Evolutionary conservation across 2,329 filamentous ascomycete species (phyloP).

Genomic region (Colletotrichum sp.): DNA sequence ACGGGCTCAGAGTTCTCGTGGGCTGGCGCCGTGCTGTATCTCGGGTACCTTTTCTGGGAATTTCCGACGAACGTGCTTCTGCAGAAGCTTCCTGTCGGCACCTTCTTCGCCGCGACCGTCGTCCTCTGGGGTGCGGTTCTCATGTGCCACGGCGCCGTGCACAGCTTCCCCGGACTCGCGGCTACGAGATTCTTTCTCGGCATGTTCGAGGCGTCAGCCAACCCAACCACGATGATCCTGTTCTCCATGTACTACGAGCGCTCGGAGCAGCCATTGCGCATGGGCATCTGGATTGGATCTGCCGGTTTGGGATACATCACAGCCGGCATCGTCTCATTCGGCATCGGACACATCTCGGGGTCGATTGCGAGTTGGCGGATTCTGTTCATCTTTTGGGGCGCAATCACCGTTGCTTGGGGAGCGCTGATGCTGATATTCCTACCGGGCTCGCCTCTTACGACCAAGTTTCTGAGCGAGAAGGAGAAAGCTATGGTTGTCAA

Average conservation of each 20-base stretch:
- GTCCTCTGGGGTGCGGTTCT: slow-evolving; percentile 49
- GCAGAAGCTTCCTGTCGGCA: slow-evolving; percentile 39
- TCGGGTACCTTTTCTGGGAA: slow-evolving; percentile 65
- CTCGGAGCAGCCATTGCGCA: slow-evolving; percentile 63
- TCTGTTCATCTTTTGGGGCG: slow-evolving; percentile 65
- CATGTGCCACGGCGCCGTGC: slow-evolving; percentile 28
- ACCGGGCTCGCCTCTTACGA: slow-evolving; percentile 58
- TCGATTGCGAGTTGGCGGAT: slow-evolving; percentile 41
- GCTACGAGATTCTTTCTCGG: slow-evolving; percentile 24
- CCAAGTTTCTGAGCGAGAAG: slow-evolving; percentile 59
- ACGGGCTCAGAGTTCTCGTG: slow-evolving; percentile 60
- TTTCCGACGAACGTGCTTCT: slow-evolving; percentile 62
- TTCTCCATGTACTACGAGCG: slow-evolving; percentile 51
- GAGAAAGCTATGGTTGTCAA: slow-evolving; percentile 73
- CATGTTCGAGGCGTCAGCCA: slow-evolving; percentile 27
- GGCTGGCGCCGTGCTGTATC: slow-evolving; percentile 60
- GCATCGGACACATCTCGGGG: slow-evolving; percentile 54
- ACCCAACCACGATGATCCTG: slow-evolving; percentile 50
- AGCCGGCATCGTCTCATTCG: slow-evolving; percentile 59
- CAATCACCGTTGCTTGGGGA: slow-evolving; percentile 61
- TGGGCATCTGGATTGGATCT: slow-evolving; percentile 69
- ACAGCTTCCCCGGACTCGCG: slow-evolving; percentile 19
- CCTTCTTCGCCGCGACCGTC: slow-evolving; percentile 24
- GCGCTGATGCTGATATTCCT: slow-evolving; percentile 64
- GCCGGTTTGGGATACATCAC: slow-evolving; percentile 62